phyloP scores from a whole-genome alignment of 176 grass and related monocot genomes.

The Leersia perrieri region DNA sequence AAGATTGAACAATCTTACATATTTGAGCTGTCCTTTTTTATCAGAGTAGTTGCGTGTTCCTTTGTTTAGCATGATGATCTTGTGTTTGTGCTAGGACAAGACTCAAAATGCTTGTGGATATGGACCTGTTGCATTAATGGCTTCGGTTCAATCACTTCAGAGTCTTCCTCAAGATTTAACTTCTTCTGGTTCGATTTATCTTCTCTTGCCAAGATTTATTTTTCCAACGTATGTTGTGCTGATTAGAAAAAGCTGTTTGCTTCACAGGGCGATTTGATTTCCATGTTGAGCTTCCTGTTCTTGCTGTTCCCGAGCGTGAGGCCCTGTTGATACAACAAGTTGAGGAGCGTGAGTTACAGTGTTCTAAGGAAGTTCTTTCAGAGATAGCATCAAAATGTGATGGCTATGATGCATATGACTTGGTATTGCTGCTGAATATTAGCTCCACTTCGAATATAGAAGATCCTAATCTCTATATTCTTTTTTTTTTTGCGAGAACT shows the following conservation, averaged over 20 bases:
- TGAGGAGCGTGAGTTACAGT: slow-evolving; percentile 54
- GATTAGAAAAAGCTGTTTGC: slow-evolving; percentile 11
- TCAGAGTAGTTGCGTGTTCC: background rate
- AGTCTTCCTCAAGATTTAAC: slow-evolving; percentile 77
- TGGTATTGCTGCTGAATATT: slow-evolving; percentile 48
- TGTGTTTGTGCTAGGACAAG: slow-evolving; percentile 63
- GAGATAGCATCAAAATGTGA: slow-evolving; percentile 88
- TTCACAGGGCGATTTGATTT: slow-evolving; percentile 89
- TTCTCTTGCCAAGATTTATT: background rate
- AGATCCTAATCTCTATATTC: background rate
- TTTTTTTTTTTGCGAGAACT: too few species aligned
- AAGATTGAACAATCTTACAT: slow-evolving; percentile 1
- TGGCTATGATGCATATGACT: slow-evolving; percentile 96
- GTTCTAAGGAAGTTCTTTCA: slow-evolving; percentile 76
- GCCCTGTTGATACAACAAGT: slow-evolving; percentile 80
- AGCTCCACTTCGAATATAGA: too few species aligned
- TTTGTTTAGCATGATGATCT: slow-evolving; percentile 20
- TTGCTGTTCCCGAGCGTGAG: slow-evolving; percentile 76
- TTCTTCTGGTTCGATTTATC: slow-evolving; percentile 68
- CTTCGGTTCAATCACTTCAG: slow-evolving; percentile 74
- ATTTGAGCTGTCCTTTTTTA: slow-evolving; percentile 11
- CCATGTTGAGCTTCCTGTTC: slow-evolving; percentile 79
- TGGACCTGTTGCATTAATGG: slow-evolving; percentile 83
- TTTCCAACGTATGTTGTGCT: slow-evolving; percentile 10
- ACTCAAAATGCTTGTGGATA: slow-evolving; percentile 62